Evolutionary conservation across 2,329 filamentous ascomycete genomes (phyloP).

Genomic region (Elsinoe australis): DNA sequence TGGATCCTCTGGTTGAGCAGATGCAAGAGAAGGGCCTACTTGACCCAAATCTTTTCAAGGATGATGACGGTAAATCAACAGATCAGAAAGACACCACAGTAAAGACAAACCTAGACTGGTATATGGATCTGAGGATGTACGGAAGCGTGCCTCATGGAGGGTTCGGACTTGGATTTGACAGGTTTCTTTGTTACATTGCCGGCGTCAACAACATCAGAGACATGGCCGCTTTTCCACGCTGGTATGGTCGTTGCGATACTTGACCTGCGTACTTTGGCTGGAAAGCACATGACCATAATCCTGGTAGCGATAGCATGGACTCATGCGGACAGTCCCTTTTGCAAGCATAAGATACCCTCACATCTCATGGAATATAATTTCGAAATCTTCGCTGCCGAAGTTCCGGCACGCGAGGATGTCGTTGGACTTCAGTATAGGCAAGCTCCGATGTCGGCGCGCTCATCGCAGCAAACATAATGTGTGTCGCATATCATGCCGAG

Average conservation of each 20-base stretch:
- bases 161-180: conserved; percentile 84
- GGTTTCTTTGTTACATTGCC: conserved; percentile 73
- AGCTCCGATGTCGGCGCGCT: conserved; percentile 4
- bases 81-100: too few species aligned
- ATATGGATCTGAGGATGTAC: conserved; percentile 78
- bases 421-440: too few species aligned
- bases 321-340: too few species aligned
- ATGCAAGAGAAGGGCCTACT: conserved; percentile 63
- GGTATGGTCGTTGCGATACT: conserved; percentile 49
- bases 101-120: conserved; percentile 63
- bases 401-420: too few species aligned
- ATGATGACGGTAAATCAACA: conserved; percentile 1
- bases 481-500: too few species aligned
- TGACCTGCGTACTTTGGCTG: conserved; percentile 24
- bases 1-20: conserved; percentile 57
- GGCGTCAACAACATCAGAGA: conserved; percentile 78
- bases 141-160: conserved; percentile 88
- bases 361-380: too few species aligned
- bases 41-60: conserved; percentile 16
- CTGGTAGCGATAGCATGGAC: too few species aligned
- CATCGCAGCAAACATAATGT: neutral
- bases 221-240: conserved; percentile 77
- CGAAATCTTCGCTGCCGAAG: neutral
- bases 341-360: conserved; percentile 11
- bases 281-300: neutral